A percentile compares a stretch with the other conserved stretches of the same genome.
Evolutionary conservation across 441 rosid genomes (phyloP).

Genomic region (Erodium chrysanthum): DNA sequence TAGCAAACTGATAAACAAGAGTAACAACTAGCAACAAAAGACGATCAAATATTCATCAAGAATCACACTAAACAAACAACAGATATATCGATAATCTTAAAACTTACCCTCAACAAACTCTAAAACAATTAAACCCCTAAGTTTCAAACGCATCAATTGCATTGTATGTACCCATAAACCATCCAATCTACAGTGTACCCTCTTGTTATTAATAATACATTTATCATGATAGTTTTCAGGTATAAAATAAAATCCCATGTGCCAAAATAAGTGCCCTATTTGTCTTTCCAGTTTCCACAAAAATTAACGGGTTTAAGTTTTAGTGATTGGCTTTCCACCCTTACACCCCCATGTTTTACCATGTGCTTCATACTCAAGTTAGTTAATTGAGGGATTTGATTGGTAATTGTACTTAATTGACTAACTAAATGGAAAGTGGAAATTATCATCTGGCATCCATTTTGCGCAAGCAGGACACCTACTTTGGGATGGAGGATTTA

Average conservation of each 20-base stretch:
- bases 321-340: too few relatives aligned
- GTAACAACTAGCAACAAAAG: background rate
- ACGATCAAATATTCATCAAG: background rate
- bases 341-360: too few relatives aligned
- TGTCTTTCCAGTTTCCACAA: background rate
- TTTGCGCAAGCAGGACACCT: background rate
- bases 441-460: background rate
- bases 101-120: conserved; percentile 1
- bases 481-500: background rate
- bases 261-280: background rate
- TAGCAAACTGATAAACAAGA: background rate
- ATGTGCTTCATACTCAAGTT: background rate
- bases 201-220: conserved; percentile 13
- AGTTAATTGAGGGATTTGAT: background rate
- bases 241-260: conserved; percentile 5
- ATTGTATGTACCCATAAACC: background rate
- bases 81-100: background rate
- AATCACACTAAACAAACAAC: background rate
- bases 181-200: background rate
- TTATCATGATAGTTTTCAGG: conserved; percentile 17
- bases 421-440: background rate
- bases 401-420: background rate
- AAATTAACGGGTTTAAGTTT: too few relatives aligned
- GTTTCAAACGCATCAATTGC: background rate
- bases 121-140: background rate